Conservation (phyloP, 148 eudicot species). For the Vaccinium macrocarpon region DNA sequence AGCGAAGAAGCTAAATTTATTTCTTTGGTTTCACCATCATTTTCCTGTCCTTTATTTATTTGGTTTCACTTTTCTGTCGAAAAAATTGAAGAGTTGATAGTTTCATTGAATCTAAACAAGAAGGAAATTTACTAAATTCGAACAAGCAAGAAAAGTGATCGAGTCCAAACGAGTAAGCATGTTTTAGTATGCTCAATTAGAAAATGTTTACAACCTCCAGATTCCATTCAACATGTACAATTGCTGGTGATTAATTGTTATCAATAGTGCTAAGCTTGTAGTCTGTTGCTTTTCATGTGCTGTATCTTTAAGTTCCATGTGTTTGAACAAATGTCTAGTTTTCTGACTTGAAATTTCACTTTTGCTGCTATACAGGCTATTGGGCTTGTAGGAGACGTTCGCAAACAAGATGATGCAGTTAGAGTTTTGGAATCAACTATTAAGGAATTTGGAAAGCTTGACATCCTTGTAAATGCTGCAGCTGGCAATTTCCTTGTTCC, state of each 20-base stretch:
- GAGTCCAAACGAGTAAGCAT: not conserved
- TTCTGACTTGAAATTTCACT: not conserved
- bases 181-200: not conserved
- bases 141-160: not conserved
- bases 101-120: not conserved
- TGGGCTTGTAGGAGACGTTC: constrained; percentile 74
- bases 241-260: not conserved
- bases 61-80: not conserved
- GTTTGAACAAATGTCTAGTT: not conserved
- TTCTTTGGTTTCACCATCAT: no score
- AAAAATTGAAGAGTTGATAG: not conserved
- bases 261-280: not conserved
- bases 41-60: no score
- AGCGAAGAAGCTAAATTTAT: no score
- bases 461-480: constrained; percentile 85
- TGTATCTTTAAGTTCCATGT: not conserved
- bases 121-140: not conserved
- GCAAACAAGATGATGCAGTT: constrained; percentile 55
- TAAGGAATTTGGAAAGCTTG: constrained; percentile 60
- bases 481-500: constrained; percentile 76
- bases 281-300: not conserved
- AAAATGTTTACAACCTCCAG: not conserved
- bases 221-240: not conserved
- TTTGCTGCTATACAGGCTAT: constrained; percentile 38
- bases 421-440: constrained; percentile 60